Evolutionary conservation across 768 basidiomycete genomes (phyloP).

Genomic region (Mycena indigotica): DNA sequence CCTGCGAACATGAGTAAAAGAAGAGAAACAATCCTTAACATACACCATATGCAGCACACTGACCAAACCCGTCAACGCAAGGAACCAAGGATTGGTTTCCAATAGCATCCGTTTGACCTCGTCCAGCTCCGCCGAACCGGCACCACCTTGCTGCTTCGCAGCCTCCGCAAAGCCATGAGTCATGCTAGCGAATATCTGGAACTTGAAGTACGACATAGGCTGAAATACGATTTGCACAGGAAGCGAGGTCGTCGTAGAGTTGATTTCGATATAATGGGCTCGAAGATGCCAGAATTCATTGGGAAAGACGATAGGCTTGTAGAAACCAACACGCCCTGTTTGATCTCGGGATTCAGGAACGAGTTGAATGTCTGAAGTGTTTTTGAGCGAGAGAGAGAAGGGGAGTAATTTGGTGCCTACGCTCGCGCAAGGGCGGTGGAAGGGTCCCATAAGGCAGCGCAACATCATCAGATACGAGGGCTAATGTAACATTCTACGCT

Average conservation of each 20-base stretch:
- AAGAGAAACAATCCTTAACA: constrained; percentile 7
- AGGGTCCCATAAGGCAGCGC: constrained; percentile 55
- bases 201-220: constrained; percentile 85
- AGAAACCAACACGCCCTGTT: constrained; percentile 66
- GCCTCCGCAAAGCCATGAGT: constrained; percentile 87
- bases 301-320: constrained; percentile 87
- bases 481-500: constrained; percentile 83
- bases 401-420: constrained; percentile 55
- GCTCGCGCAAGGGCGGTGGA: constrained; percentile 60
- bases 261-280: constrained; percentile 82
- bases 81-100: constrained; percentile 87
- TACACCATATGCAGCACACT: constrained; percentile 83
- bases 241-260: constrained; percentile 73
- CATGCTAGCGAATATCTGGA: constrained; percentile 84
- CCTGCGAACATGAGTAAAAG: constrained; percentile 37
- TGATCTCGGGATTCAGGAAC: constrained; percentile 61
- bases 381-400: not conserved
- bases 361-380: constrained; percentile 61
- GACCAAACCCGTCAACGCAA: constrained; percentile 82
- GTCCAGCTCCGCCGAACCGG: constrained; percentile 75
- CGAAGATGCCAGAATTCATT: constrained; percentile 96
- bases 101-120: constrained; percentile 94
- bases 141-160: constrained; percentile 69
- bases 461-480: constrained; percentile 74
- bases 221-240: constrained; percentile 84